These are phyloP conservation scores for Sphagnurus paluster DNA, from an alignment of 1,284 basidiomycete species.

Conservation along the genomic window DNA sequence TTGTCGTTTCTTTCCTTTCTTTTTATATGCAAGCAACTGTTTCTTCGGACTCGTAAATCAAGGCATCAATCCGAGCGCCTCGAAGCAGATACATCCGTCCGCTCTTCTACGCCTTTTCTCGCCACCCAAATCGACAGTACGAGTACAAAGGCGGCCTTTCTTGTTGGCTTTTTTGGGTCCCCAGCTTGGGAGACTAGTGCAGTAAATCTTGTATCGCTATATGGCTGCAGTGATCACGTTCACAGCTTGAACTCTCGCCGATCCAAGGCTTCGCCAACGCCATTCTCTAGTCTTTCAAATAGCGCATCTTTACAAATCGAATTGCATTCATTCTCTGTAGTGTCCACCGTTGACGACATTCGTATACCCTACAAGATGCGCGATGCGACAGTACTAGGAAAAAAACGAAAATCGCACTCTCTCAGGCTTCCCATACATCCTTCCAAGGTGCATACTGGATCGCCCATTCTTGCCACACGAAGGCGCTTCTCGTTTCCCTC, in stretches of 20 bases:
- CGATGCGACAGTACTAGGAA: slow-evolving; percentile 7
- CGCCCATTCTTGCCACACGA: slow-evolving; percentile 2
- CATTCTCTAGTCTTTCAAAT: slow-evolving; percentile 2
- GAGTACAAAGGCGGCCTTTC: slow-evolving; percentile 31
- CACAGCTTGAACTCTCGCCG: slow-evolving; percentile 18
- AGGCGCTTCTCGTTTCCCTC: slow-evolving; percentile 34
- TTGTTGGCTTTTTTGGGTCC: slow-evolving; percentile 47
- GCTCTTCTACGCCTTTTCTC: slow-evolving; percentile 21
- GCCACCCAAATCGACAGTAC: slow-evolving; percentile 10
- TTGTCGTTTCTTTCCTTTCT: slow-evolving; percentile 26
- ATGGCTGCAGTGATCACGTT: slow-evolving; percentile 16
- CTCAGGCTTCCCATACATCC: slow-evolving; percentile 22
- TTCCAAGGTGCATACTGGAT: slow-evolving; percentile 14
- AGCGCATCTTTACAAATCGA: neutral
- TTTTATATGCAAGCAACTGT: slow-evolving; percentile 26
- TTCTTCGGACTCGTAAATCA: slow-evolving; percentile 25
- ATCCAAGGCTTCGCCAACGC: slow-evolving; percentile 6
- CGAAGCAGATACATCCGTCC: slow-evolving; percentile 14
- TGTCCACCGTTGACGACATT: slow-evolving; percentile 8
- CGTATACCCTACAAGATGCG: neutral
- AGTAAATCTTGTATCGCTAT: slow-evolving; percentile 17
- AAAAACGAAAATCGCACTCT: slow-evolving; percentile 15
- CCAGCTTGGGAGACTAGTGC: slow-evolving; percentile 43
- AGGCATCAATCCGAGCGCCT: slow-evolving; percentile 14
- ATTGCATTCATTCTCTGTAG: slow-evolving; percentile 4